Percentiles rank a stretch among this genome's conserved stretches.
These are phyloP conservation scores for Parmelia sp. DNA, from an alignment of 495 filamentous ascomycete genomes.

Conservation along the genomic window DNA sequence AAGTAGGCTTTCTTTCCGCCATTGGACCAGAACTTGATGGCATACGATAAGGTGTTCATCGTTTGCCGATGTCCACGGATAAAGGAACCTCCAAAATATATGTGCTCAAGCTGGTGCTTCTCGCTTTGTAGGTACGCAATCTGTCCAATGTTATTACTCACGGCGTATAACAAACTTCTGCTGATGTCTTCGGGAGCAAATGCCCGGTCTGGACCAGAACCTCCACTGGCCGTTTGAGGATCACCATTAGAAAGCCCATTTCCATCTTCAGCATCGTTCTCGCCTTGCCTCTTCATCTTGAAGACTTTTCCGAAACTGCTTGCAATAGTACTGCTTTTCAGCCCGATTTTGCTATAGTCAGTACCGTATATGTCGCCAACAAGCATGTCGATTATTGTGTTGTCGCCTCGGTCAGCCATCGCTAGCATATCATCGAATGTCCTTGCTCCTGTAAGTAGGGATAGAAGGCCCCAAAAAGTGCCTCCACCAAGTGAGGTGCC, in stretches of 20 bases:
- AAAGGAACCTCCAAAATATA: constrained; percentile 96
- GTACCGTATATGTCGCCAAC: constrained; percentile 98
- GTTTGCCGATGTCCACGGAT: constrained; percentile 95
- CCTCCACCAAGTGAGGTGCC: constrained; percentile 93
- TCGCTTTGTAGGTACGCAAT: constrained; percentile 93
- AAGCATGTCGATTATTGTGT: constrained; percentile 88
- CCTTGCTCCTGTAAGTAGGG: constrained; percentile 79
- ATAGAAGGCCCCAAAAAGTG: constrained; percentile 91
- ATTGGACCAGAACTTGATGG: constrained; percentile 95
- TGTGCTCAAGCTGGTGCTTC: constrained; percentile 81
- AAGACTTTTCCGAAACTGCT: constrained; percentile 96
- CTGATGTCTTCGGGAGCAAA: constrained; percentile 63
- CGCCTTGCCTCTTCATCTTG: constrained; percentile 70
- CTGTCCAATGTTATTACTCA: constrained; percentile 96
- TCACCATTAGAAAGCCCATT: constrained; percentile 55
- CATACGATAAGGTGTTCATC: constrained; percentile 92
- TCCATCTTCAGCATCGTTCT: constrained; percentile 70
- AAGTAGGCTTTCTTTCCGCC: constrained; percentile 95
- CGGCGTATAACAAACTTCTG: constrained; percentile 72
- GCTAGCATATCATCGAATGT: constrained; percentile 94
- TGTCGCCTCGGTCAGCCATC: constrained; percentile 91
- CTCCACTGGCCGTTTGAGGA: constrained; percentile 23
- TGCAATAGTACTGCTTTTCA: constrained; percentile 90
- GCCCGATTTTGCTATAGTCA: constrained; percentile 88
- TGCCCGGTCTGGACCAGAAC: constrained; percentile 29